Percentiles rank a stretch among this genome's conserved stretches.
These are phyloP conservation scores for Larix sibirica DNA, from an alignment of 83 land plant species.

Conservation along the genomic window DNA sequence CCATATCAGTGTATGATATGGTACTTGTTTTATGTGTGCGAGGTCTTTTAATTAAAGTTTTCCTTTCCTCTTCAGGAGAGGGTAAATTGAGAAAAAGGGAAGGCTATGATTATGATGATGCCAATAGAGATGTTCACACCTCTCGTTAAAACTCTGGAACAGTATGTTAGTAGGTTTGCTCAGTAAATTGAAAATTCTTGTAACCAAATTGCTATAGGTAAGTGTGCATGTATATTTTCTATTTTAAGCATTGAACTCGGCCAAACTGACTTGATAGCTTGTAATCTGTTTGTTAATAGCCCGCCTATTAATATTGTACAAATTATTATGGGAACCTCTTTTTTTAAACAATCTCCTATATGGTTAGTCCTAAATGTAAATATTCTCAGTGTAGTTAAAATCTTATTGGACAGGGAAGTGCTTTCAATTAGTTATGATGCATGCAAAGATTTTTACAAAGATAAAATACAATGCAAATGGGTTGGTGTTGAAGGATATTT, in stretches of 20 bases:
- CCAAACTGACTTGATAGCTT: neutral
- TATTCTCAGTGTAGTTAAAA: too few relatives aligned
- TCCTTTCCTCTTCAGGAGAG: neutral
- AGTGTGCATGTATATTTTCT: constrained; percentile 1
- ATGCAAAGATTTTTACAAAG: too few relatives aligned
- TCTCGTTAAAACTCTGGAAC: neutral
- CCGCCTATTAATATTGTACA: neutral
- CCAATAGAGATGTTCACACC: neutral
- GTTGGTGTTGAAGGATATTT: too few relatives aligned
- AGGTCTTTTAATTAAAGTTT: neutral
- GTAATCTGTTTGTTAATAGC: neutral
- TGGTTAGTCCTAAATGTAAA: neutral
- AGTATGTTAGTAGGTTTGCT: neutral
- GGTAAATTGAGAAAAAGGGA: neutral
- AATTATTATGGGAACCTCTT: neutral
- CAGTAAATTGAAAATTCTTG: neutral
- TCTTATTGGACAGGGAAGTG: too few relatives aligned
- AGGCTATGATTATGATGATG: neutral
- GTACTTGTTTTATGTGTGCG: neutral
- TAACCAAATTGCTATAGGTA: neutral
- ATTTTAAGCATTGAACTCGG: neutral
- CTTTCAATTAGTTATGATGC: too few relatives aligned
- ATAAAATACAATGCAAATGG: too few relatives aligned
- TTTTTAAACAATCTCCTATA: neutral
- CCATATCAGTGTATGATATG: neutral